Percentiles rank a stretch among this genome's conserved stretches.
phyloP scores from a whole-genome alignment of 257 asterid genomes.

The Ligustrum vulgare region DNA sequence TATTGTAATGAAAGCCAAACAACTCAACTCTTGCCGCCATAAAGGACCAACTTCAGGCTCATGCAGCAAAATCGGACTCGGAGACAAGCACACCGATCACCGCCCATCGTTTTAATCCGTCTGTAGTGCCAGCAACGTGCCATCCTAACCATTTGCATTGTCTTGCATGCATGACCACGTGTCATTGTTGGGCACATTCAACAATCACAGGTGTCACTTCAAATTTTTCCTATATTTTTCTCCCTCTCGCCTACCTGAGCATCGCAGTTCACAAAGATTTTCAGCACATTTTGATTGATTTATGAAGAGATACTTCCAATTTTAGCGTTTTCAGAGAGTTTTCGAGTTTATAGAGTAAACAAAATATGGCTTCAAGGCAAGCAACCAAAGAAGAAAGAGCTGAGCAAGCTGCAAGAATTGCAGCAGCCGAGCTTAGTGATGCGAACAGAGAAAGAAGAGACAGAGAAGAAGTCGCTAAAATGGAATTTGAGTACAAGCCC shows the following conservation, averaged over 20 bases:
- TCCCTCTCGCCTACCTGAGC: neutral
- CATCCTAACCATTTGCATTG: neutral
- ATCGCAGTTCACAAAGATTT: neutral
- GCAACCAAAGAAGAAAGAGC: slow-evolving; percentile 49
- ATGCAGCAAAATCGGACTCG: neutral
- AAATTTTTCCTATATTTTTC: neutral
- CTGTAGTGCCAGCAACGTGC: neutral
- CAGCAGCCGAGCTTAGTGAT: slow-evolving; percentile 57
- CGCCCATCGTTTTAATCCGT: neutral
- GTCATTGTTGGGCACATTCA: slow-evolving; percentile 11
- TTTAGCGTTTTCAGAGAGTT: neutral
- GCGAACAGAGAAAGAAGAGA: slow-evolving; percentile 44
- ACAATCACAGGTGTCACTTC: slow-evolving; percentile 24
- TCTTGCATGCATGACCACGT: slow-evolving; percentile 27
- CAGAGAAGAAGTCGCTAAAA: slow-evolving; percentile 12
- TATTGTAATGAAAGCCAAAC: too few relatives aligned
- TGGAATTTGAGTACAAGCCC: slow-evolving; percentile 1
- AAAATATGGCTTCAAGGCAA: slow-evolving; percentile 53
- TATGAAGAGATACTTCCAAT: neutral
- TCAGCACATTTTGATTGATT: neutral
- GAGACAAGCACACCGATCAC: neutral
- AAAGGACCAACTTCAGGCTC: too few relatives aligned
- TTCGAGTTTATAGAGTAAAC: too few relatives aligned
- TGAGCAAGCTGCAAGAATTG: slow-evolving; percentile 51
- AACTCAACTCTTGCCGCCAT: too few relatives aligned